Conservation (phyloP, 202 grass and related monocot species). For the Dendrocalamus latiflorus region DNA sequence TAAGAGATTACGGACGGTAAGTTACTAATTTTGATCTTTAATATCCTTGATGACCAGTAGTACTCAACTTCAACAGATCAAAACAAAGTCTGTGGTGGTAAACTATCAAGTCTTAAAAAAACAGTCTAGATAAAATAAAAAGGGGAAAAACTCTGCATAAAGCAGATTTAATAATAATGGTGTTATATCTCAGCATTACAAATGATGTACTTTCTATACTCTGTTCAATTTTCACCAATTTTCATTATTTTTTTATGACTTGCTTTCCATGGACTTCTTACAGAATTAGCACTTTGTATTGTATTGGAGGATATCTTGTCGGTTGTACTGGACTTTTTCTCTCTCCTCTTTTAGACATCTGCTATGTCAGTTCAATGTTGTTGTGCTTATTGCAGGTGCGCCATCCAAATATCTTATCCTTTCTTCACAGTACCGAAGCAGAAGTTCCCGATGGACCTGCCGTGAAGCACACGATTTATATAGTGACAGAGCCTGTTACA, state of each 20-base stretch:
- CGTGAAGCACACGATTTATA: constrained; percentile 83
- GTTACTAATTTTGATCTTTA: constrained; percentile 5
- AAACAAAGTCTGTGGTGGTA: not conserved
- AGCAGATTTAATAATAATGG: not conserved
- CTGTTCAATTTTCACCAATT: not conserved
- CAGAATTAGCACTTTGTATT: not conserved
- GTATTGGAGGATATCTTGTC: not conserved
- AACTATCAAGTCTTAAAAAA: constrained; percentile 8
- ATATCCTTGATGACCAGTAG: not conserved
- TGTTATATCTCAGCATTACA: not conserved
- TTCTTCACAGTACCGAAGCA: constrained; percentile 93
- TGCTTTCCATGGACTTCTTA: not conserved
- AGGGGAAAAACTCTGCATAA: not conserved
- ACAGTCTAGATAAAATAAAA: not conserved
- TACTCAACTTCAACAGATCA: not conserved
- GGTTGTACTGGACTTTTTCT: not conserved
- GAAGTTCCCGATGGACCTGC: constrained; percentile 78
- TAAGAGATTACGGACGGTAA: constrained; percentile 88
- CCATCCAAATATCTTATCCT: constrained; percentile 99
- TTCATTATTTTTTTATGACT: not conserved
- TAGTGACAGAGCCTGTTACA: constrained; percentile 94
- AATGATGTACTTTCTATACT: constrained; percentile 1
- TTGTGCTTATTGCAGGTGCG: constrained; percentile 69
- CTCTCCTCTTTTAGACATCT: not conserved
- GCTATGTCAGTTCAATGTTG: constrained; percentile 20